phyloP scores from a whole-genome alignment of 352 stramenopile species.

The Phytophthora pistaciae region DNA sequence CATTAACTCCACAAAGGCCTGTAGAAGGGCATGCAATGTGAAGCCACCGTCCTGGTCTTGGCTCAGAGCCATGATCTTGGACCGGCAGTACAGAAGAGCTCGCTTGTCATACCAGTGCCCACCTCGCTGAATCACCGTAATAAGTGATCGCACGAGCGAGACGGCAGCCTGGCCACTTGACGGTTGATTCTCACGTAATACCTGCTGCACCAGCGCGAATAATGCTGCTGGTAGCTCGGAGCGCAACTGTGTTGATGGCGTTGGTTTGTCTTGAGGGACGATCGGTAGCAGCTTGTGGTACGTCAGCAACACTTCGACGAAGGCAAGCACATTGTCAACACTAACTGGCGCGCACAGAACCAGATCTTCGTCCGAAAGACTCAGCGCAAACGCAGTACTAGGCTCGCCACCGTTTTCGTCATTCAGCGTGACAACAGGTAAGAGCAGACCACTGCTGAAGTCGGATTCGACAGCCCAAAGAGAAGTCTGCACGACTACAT shows the following conservation, averaged over 20 bases:
- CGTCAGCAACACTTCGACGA: slow-evolving; percentile 67
- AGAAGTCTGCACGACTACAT: slow-evolving; percentile 71
- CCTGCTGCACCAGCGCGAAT: slow-evolving; percentile 80
- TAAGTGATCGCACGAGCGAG: slow-evolving; percentile 71
- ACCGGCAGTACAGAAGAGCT: slow-evolving; percentile 83
- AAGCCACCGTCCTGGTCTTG: slow-evolving; percentile 85
- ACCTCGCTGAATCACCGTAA: slow-evolving; percentile 68
- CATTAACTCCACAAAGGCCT: slow-evolving; percentile 88
- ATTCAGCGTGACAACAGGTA: slow-evolving; percentile 78
- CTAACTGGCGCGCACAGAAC: slow-evolving; percentile 76
- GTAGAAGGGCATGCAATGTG: slow-evolving; percentile 78
- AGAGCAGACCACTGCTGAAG: slow-evolving; percentile 57
- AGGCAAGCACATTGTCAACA: slow-evolving; percentile 68
- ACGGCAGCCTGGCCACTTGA: slow-evolving; percentile 63
- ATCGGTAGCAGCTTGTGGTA: slow-evolving; percentile 42
- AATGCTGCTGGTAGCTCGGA: slow-evolving; percentile 69
- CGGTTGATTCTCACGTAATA: slow-evolving; percentile 69
- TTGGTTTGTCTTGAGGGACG: slow-evolving; percentile 6
- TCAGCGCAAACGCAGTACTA: slow-evolving; percentile 58
- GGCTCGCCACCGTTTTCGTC: slow-evolving; percentile 44
- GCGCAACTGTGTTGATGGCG: slow-evolving; percentile 39
- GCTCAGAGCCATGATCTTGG: slow-evolving; percentile 85
- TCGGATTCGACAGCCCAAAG: slow-evolving; percentile 75
- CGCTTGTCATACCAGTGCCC: slow-evolving; percentile 77
- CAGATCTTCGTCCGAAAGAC: slow-evolving; percentile 77